Conservation (phyloP, 2,329 filamentous ascomycete genomes). For the Exophiala sideris region DNA sequence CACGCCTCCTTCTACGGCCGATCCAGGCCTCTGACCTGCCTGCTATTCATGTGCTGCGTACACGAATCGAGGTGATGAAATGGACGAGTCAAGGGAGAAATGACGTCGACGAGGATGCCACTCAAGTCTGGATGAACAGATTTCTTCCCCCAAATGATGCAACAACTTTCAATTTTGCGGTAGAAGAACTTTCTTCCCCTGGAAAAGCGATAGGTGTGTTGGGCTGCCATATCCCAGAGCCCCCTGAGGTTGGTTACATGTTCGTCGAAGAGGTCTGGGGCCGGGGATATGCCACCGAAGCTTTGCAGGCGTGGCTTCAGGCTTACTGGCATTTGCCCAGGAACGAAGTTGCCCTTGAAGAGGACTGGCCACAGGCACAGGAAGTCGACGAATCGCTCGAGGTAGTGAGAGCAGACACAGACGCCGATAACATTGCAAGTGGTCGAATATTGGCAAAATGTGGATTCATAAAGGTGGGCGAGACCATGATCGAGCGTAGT, state of each 20-base stretch:
- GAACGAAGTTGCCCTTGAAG: conserved; percentile 41
- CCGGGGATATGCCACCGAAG: conserved; percentile 57
- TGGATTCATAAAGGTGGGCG: conserved; percentile 10
- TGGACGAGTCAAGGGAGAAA: conserved; percentile 48
- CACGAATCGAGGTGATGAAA: conserved; percentile 60
- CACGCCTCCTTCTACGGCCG: conserved; percentile 56
- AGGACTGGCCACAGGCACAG: background rate
- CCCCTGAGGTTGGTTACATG: conserved; percentile 59
- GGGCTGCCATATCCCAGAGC: conserved; percentile 40
- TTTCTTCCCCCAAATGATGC: conserved; percentile 51
- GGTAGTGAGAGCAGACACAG: conserved; percentile 12
- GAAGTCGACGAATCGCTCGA: conserved; percentile 1
- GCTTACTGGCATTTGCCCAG: conserved; percentile 52
- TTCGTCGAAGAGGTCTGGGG: conserved; percentile 54
- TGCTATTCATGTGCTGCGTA: conserved; percentile 52
- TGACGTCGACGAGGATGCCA: conserved; percentile 47
- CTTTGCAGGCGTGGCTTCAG: conserved; percentile 47
- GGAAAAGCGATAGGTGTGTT: conserved; percentile 44
- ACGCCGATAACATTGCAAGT: conserved; percentile 15
- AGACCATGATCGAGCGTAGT: conserved; percentile 11
- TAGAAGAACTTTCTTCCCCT: conserved; percentile 20
- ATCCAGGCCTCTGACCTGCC: conserved; percentile 50
- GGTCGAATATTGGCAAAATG: conserved; percentile 15
- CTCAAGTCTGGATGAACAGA: conserved; percentile 39
- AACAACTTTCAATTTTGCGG: conserved; percentile 55